Evolutionary conservation across 108 stramenopile genomes (phyloP), one percentile per base, ranked within the genome.

Genomic region (Schizochytrium sp.): DNA sequence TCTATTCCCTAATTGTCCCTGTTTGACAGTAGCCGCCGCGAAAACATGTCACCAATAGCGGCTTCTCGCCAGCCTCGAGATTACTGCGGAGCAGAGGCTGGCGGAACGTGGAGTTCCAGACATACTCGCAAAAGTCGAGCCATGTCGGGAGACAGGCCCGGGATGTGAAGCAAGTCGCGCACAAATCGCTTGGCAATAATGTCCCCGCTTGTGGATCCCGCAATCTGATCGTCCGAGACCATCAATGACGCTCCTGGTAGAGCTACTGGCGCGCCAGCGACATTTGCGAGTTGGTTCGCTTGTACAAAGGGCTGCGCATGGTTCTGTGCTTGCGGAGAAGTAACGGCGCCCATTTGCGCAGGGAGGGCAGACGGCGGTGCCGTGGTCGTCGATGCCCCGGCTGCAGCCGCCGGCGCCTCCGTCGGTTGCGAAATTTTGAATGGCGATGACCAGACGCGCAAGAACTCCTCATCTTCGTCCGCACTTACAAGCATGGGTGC

Each of bases 71-170:
- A 2, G 34, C 34, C 34, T 34, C 34, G 2, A 34, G 34, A 34
- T 34, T 34, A 34, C 34, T 34, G 34, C 34, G 34, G 34, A 34
- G 34, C 34, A 34, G 34, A 34, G 34, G 34, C 34, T 34, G 34
- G 34, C 2, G 34, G 41, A 18, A 69, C 63, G 63, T 83, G 76
- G 1, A 83, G 28, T 8, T 83, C 48, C 19, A 28, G 12, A 23
- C 76, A 83, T 12, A 83, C 76, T 43, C 76, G 76, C 76, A 83
- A 45, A 28, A 83, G 45, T 8, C 76, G 45, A 23, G 76, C 45
- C 76, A 83, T 83, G 76, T 83, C 76, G 1, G 76, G 76, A 53
- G 76, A 83, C 10, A 83, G 76, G 51, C n/a, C n/a, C 23, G 76
- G 76, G 23, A 83, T 83, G 25, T 83, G 48, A 12, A 83, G 23